These are phyloP conservation scores for Lachancea nothofagi DNA, from an alignment of 805 yeast species.

Conservation along the genomic window DNA sequence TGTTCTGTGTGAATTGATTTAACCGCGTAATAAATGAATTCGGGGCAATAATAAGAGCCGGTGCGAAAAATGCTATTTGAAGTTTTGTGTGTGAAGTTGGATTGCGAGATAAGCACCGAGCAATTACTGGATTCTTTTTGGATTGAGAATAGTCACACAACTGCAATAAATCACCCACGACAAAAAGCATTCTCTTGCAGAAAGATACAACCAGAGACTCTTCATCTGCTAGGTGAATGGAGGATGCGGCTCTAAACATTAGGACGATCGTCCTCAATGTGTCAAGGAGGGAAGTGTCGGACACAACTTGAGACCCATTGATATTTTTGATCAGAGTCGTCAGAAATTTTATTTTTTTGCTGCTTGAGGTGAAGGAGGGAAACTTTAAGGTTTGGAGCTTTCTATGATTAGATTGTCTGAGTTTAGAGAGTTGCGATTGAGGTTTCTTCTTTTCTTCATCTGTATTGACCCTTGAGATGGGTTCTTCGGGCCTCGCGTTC, in stretches of 20 bases:
- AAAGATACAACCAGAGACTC: slow-evolving; percentile 9
- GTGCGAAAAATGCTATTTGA: slow-evolving; percentile 29
- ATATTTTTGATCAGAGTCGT: slow-evolving; percentile 24
- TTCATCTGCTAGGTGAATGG: slow-evolving; percentile 6
- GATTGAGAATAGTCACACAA: slow-evolving; percentile 14
- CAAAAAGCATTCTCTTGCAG: slow-evolving; percentile 7
- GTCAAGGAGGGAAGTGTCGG: slow-evolving; percentile 25
- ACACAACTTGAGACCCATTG: slow-evolving; percentile 22
- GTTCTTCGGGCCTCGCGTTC: slow-evolving; percentile 4
- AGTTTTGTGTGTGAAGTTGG: slow-evolving; percentile 18
- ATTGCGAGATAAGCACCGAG: slow-evolving; percentile 18
- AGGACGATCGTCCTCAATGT: slow-evolving; percentile 21
- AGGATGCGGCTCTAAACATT: slow-evolving; percentile 7
- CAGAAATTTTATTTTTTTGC: slow-evolving; percentile 24
- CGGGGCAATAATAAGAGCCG: slow-evolving; percentile 31
- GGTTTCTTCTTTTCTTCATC: slow-evolving; percentile 14
- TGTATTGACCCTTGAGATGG: not conserved
- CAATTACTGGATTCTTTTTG: slow-evolving; percentile 14
- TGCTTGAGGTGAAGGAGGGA: slow-evolving; percentile 14
- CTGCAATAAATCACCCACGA: slow-evolving; percentile 10
- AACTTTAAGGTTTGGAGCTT: slow-evolving; percentile 22
- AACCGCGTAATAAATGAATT: slow-evolving; percentile 27
- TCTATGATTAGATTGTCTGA: slow-evolving; percentile 3
- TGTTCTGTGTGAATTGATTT: slow-evolving; percentile 14
- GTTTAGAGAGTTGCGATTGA: slow-evolving; percentile 4